Conservation (phyloP, 805 yeast species). For the Metschnikowia henanensis region DNA sequence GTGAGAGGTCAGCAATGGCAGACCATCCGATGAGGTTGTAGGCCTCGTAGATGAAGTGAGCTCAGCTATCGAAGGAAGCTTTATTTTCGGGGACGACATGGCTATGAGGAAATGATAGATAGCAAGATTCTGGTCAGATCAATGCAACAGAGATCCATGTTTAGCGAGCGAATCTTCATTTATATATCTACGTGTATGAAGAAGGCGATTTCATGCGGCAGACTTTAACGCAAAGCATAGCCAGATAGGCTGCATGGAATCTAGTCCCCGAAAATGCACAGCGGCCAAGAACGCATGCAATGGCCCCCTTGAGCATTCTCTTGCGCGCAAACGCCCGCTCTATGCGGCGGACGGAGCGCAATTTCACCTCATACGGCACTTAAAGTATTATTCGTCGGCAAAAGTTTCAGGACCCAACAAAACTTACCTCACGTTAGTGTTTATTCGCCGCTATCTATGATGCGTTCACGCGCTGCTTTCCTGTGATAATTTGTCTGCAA, state of each 20-base stretch:
- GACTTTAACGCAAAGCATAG: not conserved
- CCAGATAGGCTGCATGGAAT: slow-evolving; percentile 9
- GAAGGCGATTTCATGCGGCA: not conserved
- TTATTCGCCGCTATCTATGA: too few relatives aligned
- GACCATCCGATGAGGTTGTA: not conserved
- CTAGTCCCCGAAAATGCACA: slow-evolving; percentile 2
- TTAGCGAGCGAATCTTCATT: not conserved
- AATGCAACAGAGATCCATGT: not conserved
- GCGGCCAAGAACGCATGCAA: slow-evolving; percentile 1
- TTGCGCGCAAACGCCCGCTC: slow-evolving; percentile 3
- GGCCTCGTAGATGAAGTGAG: slow-evolving; percentile 13
- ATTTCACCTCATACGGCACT: not conserved
- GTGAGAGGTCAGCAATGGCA: slow-evolving; percentile 1
- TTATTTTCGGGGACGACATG: slow-evolving; percentile 12
- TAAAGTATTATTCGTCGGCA: not conserved
- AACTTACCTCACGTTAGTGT: too few relatives aligned
- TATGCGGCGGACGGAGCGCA: not conserved
- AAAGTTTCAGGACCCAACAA: not conserved
- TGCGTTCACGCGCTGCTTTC: too few relatives aligned
- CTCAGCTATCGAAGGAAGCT: slow-evolving; percentile 21
- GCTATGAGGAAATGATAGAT: too few relatives aligned
- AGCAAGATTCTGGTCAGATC: not conserved
- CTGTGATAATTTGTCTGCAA: too few relatives aligned
- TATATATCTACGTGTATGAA: not conserved
- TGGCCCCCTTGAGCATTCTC: not conserved